Percentiles rank a stretch among this genome's conserved stretches.
Conservation (phyloP, 202 grass and related monocot genomes). For the Sporobolus alterniflorus region DNA sequence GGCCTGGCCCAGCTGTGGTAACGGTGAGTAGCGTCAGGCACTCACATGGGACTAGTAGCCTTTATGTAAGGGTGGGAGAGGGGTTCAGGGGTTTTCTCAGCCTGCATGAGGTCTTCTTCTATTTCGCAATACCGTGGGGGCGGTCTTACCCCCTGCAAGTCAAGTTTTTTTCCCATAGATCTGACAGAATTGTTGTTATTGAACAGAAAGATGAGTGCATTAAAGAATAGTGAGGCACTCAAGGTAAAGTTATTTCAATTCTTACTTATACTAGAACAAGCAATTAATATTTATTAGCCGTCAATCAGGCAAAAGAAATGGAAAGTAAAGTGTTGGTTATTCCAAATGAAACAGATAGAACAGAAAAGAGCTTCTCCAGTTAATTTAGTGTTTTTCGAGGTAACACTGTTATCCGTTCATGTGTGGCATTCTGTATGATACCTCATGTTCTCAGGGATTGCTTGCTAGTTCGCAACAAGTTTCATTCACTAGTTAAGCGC, state of each 20-base stretch:
- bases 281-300: not conserved
- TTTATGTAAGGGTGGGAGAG: too few relatives aligned
- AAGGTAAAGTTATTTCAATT: not conserved
- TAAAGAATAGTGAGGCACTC: not conserved
- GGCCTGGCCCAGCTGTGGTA: too few relatives aligned
- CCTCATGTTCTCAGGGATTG: not conserved
- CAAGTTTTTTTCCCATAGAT: too few relatives aligned
- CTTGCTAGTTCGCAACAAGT: conserved; percentile 24
- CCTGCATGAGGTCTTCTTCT: too few relatives aligned
- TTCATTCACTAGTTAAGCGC: conserved; percentile 4
- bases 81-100: too few relatives aligned
- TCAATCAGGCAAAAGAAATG: not conserved
- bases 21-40: too few relatives aligned
- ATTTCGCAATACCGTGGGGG: too few relatives aligned
- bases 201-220: conserved; percentile 1
- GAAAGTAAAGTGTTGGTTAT: not conserved
- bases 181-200: too few relatives aligned
- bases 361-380: conserved; percentile 3
- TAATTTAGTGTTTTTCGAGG: not conserved
- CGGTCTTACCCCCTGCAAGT: too few relatives aligned
- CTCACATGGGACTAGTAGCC: too few relatives aligned
- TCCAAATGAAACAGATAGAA: not conserved
- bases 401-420: not conserved
- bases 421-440: conserved; percentile 10
- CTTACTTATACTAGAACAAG: conserved; percentile 18